Evolutionary conservation across 176 grass and related monocot species (phyloP), one percentile per base, ranked within the genome.

Genomic region (Bromus sterilis): DNA sequence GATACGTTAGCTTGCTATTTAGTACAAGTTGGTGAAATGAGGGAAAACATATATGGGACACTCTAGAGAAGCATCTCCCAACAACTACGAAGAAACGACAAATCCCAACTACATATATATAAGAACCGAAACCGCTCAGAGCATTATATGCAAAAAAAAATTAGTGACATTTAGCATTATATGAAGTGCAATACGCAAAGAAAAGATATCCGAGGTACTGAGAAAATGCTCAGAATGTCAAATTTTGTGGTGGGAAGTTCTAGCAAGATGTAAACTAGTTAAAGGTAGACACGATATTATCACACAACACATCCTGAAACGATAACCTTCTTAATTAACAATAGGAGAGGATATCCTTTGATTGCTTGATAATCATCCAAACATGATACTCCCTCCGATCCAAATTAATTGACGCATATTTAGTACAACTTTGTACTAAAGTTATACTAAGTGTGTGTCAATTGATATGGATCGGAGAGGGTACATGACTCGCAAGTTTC

Each of bases 201-300:
- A 24, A 28, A 7, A 62, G 16, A 39, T 62, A 30, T 66, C 32
- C 35, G 36, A 76, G 32, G 26, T 56, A 37, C 12, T 56, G 25
- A 58, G 15, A 24, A 84, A 56, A 67, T 77, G 35, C 34, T 57
- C 25, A 55, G 2, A 49, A n/a, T 37, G 30, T 57, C 72, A 76
- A 55, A 40, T 20, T 75, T 39, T 24, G 29, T 83, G 31, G 23
- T 10, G 23, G 29, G 7, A 37, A 56, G 21, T 58, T 48, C 33
- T 58, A 77, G 32, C 21, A 58, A 84, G 35, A 41, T 40, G 39
- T 24, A 69, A 68, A 84, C 46, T 57, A 84, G 46, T 57, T 55
- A 39, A 77, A 84, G 18, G 62, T 67, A 33, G 60, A 2, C 7
- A 76, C 7, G 2, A 41, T 42, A 35, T 15, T 76, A 34, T 29